These are phyloP conservation scores for Sporothrix pseudoabietina DNA, from an alignment of 2,329 filamentous ascomycete genomes.

Conservation along the genomic window DNA sequence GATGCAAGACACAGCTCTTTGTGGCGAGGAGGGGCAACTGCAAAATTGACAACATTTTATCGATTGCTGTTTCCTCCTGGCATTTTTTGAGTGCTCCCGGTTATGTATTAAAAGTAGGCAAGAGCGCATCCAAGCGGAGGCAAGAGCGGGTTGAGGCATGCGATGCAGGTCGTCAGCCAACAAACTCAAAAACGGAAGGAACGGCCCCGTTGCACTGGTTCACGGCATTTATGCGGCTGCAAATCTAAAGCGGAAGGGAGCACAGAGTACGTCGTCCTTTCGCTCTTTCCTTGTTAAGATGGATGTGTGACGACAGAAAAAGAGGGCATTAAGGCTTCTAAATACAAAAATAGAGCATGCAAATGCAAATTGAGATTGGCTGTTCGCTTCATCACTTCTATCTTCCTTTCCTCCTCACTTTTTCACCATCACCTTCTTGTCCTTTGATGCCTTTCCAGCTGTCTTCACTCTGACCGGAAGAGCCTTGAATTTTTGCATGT, in stretches of 20 bases:
- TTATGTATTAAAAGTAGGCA: background rate
- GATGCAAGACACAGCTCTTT: background rate
- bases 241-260: background rate
- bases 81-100: background rate
- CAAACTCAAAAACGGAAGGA: background rate
- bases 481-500: background rate
- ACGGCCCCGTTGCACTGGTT: background rate
- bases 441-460: background rate
- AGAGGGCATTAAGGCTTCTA: background rate
- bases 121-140: background rate
- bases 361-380: background rate
- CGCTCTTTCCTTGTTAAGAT: background rate
- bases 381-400: background rate
- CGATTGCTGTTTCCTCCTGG: background rate
- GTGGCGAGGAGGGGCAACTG: background rate
- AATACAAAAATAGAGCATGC: background rate
- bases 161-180: background rate
- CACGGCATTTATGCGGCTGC: conserved; percentile 1
- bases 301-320: background rate
- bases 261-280: background rate
- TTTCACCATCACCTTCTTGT: background rate
- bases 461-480: background rate
- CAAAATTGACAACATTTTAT: background rate
- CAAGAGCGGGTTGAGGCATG: background rate
- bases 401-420: background rate